A percentile compares a stretch with the other conserved stretches of the same genome.
Evolutionary conservation across 2,329 filamentous ascomycete genomes (phyloP).

Genomic region (Xylariomycetidae sp.): DNA sequence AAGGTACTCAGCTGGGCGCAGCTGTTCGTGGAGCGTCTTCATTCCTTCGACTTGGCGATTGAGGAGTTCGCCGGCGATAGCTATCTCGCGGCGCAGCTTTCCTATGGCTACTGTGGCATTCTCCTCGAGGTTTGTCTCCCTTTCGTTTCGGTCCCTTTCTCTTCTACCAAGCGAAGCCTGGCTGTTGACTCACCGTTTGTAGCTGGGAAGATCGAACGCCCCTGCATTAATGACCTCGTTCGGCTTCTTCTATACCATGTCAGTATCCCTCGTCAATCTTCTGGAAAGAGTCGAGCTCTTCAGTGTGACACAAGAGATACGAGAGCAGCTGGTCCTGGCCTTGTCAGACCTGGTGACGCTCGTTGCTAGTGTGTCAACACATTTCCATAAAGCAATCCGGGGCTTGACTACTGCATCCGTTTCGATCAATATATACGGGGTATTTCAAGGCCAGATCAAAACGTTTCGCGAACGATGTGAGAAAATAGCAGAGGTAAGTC

Average conservation of each 20-base stretch:
- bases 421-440: constrained; percentile 21
- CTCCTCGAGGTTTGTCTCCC: constrained; percentile 13
- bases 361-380: constrained; percentile 15
- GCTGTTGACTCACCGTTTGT: neutral
- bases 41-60: constrained; percentile 31
- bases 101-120: constrained; percentile 17
- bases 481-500: constrained; percentile 11
- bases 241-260: constrained; percentile 19
- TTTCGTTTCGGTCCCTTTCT: too few species aligned
- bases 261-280: constrained; percentile 16
- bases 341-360: constrained; percentile 17
- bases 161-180: too few species aligned
- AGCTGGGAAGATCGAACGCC: constrained; percentile 19
- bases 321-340: constrained; percentile 16
- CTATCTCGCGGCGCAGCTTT: constrained; percentile 19
- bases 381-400: constrained; percentile 17
- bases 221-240: constrained; percentile 15
- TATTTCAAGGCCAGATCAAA: constrained; percentile 14
- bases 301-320: constrained; percentile 14
- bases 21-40: constrained; percentile 32
- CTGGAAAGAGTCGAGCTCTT: constrained; percentile 17
- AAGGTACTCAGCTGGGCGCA: constrained; percentile 35
- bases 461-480: constrained; percentile 15
- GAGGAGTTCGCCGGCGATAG: constrained; percentile 32
- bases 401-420: constrained; percentile 8